These are phyloP conservation scores for Coemansia sp. DNA, from an alignment of 192 early-diverging fungal species.

Conservation along the genomic window DNA sequence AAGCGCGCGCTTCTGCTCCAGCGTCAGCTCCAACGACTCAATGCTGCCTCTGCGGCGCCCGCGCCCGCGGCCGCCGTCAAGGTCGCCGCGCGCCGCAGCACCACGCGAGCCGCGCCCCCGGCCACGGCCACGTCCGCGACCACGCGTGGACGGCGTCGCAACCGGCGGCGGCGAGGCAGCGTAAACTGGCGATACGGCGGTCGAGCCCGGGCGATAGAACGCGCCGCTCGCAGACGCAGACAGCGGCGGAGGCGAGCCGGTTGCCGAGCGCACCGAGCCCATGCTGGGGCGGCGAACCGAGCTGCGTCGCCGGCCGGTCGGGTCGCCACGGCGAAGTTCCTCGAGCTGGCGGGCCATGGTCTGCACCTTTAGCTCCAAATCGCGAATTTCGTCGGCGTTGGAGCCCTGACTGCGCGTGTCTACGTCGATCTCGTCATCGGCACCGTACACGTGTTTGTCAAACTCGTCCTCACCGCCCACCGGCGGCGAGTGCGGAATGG, in stretches of 20 bases:
- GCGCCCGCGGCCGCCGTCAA: conserved; percentile 16
- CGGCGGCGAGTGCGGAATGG: conserved; percentile 37
- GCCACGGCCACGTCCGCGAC: conserved; percentile 28
- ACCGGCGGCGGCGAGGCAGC: conserved; percentile 25
- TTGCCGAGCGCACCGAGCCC: conserved; percentile 42
- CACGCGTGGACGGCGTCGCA: conserved; percentile 5
- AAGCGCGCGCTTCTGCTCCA: conserved; percentile 87
- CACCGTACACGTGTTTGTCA: conserved; percentile 47
- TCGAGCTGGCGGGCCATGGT: conserved; percentile 50
- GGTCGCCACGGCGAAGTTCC: conserved; percentile 37
- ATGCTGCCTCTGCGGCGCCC: conserved; percentile 42
- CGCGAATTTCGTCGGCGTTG: conserved; percentile 39
- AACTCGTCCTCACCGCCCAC: conserved; percentile 47
- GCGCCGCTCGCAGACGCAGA: conserved; percentile 23
- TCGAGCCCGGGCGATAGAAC: conserved; percentile 18
- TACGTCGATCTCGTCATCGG: conserved; percentile 41
- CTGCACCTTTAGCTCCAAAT: conserved; percentile 47
- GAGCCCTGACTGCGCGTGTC: conserved; percentile 38
- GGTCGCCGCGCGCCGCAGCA: conserved; percentile 30
- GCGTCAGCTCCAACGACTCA: conserved; percentile 59
- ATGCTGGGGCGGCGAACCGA: conserved; percentile 45
- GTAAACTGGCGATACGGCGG: conserved; percentile 21
- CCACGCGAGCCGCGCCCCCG: conserved; percentile 44
- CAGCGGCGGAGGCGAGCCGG: conserved; percentile 33
- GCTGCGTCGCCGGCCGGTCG: conserved; percentile 27